Evolutionary conservation across 2,329 filamentous ascomycete genomes (phyloP).

Genomic region (Calonectria montana): DNA sequence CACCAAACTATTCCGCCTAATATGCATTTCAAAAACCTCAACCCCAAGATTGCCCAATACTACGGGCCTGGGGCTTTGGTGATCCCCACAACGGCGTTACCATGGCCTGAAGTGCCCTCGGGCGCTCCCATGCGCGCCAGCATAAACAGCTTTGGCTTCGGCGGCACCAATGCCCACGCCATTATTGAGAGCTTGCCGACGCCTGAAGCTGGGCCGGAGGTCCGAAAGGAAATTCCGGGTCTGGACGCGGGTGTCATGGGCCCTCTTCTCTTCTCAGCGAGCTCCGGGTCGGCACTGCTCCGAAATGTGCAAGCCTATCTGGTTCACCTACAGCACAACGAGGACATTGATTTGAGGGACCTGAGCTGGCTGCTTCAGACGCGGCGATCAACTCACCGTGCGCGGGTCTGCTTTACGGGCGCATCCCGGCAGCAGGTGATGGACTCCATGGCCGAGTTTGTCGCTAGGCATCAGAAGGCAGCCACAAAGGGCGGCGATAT

Average conservation of each 20-base stretch:
- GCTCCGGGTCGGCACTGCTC: neutral
- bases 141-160: constrained; percentile 53
- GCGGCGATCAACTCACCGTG: neutral
- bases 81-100: constrained; percentile 29
- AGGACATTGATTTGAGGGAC: neutral
- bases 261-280: neutral
- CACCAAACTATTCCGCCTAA: constrained; percentile 33
- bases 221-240: neutral
- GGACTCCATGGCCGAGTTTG: neutral
- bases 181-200: constrained; percentile 46
- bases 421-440: neutral
- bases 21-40: constrained; percentile 41
- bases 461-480: neutral
- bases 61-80: constrained; percentile 27
- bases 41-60: constrained; percentile 40
- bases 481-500: neutral
- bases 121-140: constrained; percentile 29
- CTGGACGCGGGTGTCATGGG: neutral
- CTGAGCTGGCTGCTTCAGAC: neutral
- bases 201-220: neutral
- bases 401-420: neutral
- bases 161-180: no score
- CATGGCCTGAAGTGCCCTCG: constrained; percentile 34
- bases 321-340: neutral
- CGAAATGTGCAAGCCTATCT: neutral